A percentile compares a stretch with the other conserved stretches of the same genome.
phyloP scores from a whole-genome alignment of 129 eudicot species.

The Erigeron canadensis region DNA sequence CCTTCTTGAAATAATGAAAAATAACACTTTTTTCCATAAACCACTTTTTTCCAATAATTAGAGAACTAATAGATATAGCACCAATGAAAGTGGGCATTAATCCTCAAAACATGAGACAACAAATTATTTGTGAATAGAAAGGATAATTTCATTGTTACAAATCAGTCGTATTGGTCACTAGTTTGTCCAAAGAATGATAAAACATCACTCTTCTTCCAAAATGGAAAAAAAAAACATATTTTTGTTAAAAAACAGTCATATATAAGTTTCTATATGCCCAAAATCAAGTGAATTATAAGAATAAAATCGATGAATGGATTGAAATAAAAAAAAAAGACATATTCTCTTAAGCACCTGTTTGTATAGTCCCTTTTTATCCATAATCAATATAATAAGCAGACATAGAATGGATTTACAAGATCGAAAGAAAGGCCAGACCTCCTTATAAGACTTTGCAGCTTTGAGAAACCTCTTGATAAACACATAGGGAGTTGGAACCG shows the following conservation, averaged over 20 bases:
- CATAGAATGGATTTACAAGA: not conserved
- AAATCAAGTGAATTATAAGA: not conserved
- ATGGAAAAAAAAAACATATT: not conserved
- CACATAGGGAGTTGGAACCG: conserved; percentile 82
- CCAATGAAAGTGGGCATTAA: not conserved
- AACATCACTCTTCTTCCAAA: not conserved
- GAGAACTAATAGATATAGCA: not conserved
- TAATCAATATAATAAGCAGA: not conserved
- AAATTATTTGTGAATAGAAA: not conserved
- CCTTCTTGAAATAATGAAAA: not conserved
- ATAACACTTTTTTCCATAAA: too few relatives aligned
- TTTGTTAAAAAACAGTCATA: too few relatives aligned
- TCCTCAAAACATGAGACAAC: not conserved
- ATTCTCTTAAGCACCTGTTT: not conserved
- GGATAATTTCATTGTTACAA: not conserved
- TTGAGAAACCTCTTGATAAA: conserved; percentile 74
- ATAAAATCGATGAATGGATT: not conserved
- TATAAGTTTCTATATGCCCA: too few relatives aligned
- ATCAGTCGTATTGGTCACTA: not conserved
- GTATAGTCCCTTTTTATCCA: not conserved
- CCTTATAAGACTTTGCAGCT: conserved; percentile 63
- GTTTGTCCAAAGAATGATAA: not conserved
- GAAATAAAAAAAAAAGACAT: not conserved
- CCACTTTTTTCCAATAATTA: not conserved
- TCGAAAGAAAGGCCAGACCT: conserved; percentile 35